phyloP scores from a whole-genome alignment of 306 rosid genomes.

The Pyrus betulifolia region DNA sequence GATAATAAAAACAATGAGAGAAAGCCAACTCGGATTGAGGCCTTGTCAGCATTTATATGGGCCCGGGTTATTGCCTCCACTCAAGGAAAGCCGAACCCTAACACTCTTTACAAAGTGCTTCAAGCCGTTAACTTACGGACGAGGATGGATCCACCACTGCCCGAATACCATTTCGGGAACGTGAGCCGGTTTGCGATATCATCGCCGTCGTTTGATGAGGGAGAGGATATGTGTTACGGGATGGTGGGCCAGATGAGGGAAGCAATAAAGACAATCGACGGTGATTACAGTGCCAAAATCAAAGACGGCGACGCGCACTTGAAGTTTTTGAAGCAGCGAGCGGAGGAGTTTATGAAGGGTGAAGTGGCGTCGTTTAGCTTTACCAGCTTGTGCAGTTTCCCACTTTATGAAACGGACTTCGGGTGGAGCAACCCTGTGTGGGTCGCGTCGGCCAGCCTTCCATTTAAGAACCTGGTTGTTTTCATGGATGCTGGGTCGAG shows the following conservation, averaged over 20 bases:
- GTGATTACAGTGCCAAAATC: background rate
- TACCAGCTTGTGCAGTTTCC: constrained; percentile 27
- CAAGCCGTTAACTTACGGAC: constrained; percentile 5
- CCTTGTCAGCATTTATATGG: constrained; percentile 12
- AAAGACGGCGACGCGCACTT: background rate
- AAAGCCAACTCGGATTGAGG: constrained; percentile 6
- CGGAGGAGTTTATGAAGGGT: constrained; percentile 1
- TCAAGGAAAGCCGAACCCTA: constrained; percentile 1
- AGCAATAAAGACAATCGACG: constrained; percentile 2
- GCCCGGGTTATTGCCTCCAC: constrained; percentile 10
- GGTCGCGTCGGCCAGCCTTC: constrained; percentile 20
- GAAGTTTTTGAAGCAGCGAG: background rate
- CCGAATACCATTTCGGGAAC: constrained; percentile 19
- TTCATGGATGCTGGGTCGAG: constrained; percentile 16
- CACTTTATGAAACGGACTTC: constrained; percentile 26
- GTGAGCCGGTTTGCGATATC: constrained; percentile 10
- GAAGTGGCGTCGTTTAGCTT: constrained; percentile 15
- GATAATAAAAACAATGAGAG: background rate
- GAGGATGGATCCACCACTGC: constrained; percentile 11
- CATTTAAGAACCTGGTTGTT: constrained; percentile 7
- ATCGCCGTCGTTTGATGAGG: background rate
- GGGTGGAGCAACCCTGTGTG: constrained; percentile 44
- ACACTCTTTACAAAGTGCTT: background rate
- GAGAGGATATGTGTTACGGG: background rate
- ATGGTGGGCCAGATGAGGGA: constrained; percentile 12